phyloP scores from a whole-genome alignment of 148 eudicot genomes.

The Selenicereus undatus region DNA sequence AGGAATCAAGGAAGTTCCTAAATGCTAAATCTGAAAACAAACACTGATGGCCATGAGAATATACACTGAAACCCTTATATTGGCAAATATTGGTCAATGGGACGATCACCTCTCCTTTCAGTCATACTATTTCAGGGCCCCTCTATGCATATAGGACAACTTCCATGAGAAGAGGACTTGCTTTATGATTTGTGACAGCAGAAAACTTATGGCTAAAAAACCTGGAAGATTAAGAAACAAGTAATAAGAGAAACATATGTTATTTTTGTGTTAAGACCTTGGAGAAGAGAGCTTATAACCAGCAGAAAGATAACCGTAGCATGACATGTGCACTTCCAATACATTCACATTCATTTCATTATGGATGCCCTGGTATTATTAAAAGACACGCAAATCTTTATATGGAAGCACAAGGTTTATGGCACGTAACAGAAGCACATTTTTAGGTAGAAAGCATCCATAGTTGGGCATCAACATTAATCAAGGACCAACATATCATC shows the following conservation, averaged over 20 bases:
- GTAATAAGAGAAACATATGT: background rate
- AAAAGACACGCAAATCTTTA: no score
- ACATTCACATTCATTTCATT: no score
- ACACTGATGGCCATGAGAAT: background rate
- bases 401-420: background rate
- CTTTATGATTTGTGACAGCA: background rate
- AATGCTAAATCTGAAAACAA: background rate
- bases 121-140: background rate
- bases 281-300: background rate
- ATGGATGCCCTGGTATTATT: no score
- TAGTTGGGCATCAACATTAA: background rate
- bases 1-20: conserved; percentile 1
- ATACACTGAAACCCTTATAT: background rate
- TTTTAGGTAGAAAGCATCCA: background rate
- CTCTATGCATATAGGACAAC: background rate
- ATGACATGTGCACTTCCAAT: no score
- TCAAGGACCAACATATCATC: background rate
- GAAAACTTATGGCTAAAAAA: no score
- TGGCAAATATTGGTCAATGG: background rate
- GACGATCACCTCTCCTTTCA: background rate
- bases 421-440: background rate
- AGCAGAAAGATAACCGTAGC: no score
- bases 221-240: background rate
- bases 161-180: background rate
- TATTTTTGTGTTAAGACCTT: background rate